Percentiles rank a stretch among this genome's conserved stretches.
Conservation (phyloP, 1,139 yeast species). For the Protomyces inundatus region DNA sequence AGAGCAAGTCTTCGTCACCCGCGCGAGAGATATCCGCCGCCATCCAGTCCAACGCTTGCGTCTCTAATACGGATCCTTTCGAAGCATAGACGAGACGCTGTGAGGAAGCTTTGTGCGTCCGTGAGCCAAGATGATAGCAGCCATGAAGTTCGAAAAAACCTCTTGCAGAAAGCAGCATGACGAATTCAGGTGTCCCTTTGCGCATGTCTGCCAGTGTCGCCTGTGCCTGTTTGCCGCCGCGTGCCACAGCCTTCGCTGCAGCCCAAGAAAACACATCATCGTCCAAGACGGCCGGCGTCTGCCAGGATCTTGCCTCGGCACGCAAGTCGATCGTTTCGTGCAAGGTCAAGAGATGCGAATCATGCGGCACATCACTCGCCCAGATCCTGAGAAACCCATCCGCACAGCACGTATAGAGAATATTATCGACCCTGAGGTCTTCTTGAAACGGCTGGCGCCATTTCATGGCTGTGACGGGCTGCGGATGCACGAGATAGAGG, state of each 20-base stretch:
- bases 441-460: conserved; percentile 47
- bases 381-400: conserved; percentile 60
- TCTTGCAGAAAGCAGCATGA: conserved; percentile 47
- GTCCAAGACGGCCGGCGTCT: conserved; percentile 46
- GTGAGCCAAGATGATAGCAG: conserved; percentile 48
- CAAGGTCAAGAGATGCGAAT: conserved; percentile 32
- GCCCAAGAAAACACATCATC: conserved; percentile 36
- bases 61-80: neutral
- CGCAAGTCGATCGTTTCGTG: conserved; percentile 32
- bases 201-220: conserved; percentile 35
- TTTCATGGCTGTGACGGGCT: conserved; percentile 50
- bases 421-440: conserved; percentile 38
- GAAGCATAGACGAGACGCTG: conserved; percentile 28
- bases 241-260: conserved; percentile 15
- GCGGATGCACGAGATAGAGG: conserved; percentile 60
- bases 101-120: conserved; percentile 28
- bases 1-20: conserved; percentile 15
- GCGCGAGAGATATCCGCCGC: conserved; percentile 5
- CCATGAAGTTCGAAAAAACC: conserved; percentile 49
- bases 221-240: conserved; percentile 29
- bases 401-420: conserved; percentile 57
- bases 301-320: conserved; percentile 21
- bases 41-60: conserved; percentile 37
- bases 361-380: conserved; percentile 55
- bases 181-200: conserved; percentile 49